phyloP scores from a whole-genome alignment of 2,329 filamentous ascomycete species.

The Clarireedia hainanense region DNA sequence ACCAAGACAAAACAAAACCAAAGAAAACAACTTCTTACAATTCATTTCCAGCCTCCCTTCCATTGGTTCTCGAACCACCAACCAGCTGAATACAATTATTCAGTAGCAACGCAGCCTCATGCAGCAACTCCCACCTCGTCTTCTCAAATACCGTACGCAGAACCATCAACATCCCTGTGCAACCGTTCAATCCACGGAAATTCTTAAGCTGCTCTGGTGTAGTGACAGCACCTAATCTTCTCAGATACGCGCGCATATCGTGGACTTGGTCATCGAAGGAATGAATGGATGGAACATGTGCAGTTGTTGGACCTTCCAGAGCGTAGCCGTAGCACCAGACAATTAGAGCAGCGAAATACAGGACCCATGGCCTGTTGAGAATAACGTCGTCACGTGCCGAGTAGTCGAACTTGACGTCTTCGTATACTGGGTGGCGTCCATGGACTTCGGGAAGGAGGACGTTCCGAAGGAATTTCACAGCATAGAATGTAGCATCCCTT shows the following conservation, averaged over 20 bases:
- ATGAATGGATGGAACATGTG: conserved; percentile 34
- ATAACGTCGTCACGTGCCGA: conserved; percentile 81
- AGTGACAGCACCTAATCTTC: conserved; percentile 60
- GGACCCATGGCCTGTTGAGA: conserved; percentile 86
- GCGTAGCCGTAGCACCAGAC: conserved; percentile 95
- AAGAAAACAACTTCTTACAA: neutral
- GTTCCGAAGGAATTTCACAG: conserved; percentile 78
- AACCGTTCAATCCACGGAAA: conserved; percentile 71
- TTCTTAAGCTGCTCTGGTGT: conserved; percentile 71
- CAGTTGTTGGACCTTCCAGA: conserved; percentile 67
- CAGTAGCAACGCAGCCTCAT: conserved; percentile 75
- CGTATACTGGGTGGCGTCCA: conserved; percentile 21
- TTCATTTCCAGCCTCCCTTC: neutral
- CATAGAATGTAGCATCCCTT: conserved; percentile 87
- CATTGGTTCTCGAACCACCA: conserved; percentile 2
- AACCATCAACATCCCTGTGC: conserved; percentile 72
- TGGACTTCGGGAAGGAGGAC: conserved; percentile 59
- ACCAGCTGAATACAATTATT: conserved; percentile 65
- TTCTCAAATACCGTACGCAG: conserved; percentile 74
- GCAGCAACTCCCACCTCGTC: conserved; percentile 84
- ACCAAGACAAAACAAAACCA: too few species aligned
- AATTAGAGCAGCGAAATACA: conserved; percentile 87
- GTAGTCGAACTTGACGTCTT: conserved; percentile 48
- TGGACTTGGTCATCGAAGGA: conserved; percentile 58
- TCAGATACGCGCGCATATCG: conserved; percentile 75